phyloP scores from a whole-genome alignment of 352 stramenopile genomes.

The Pythium brachiatum region DNA sequence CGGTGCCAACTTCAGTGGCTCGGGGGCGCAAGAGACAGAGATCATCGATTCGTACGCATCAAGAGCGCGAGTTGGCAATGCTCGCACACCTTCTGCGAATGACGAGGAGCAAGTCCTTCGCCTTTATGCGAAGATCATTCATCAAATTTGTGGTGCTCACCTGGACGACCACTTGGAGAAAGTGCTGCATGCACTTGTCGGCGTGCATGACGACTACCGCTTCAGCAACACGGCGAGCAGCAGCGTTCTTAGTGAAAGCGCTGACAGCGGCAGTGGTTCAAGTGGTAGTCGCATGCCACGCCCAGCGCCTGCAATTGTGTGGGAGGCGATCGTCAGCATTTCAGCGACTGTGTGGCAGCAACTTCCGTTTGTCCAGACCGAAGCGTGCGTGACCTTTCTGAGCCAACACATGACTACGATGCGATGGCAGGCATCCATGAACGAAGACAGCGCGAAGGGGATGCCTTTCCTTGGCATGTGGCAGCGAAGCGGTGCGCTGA shows the following conservation, averaged over 20 bases:
- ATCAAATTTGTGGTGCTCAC: conserved; percentile 61
- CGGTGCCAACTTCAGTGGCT: conserved; percentile 25
- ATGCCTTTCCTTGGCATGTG: conserved; percentile 30
- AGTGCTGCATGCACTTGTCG: conserved; percentile 74
- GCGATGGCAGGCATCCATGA: conserved; percentile 27
- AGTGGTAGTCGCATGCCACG: conserved; percentile 35
- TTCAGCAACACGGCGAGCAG: conserved; percentile 41
- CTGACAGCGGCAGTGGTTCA: conserved; percentile 8
- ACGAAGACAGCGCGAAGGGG: background rate
- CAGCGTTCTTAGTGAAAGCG: background rate
- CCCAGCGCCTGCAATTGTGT: conserved; percentile 60
- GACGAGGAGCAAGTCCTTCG: conserved; percentile 49
- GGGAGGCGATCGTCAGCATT: conserved; percentile 41
- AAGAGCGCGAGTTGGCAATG: background rate
- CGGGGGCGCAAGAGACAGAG: background rate
- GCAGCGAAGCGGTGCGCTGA: conserved; percentile 71
- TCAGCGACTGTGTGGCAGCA: conserved; percentile 23
- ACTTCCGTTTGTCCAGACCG: conserved; percentile 26
- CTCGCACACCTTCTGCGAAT: background rate
- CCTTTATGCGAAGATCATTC: conserved; percentile 69
- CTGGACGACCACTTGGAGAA: conserved; percentile 83
- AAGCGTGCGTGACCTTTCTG: conserved; percentile 28
- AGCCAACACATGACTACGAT: conserved; percentile 29
- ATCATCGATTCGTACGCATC: background rate
- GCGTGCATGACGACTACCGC: conserved; percentile 78